These are phyloP conservation scores for Chaetoceros tenuissimus DNA, from an alignment of 108 stramenopile species.

Conservation along the genomic window DNA sequence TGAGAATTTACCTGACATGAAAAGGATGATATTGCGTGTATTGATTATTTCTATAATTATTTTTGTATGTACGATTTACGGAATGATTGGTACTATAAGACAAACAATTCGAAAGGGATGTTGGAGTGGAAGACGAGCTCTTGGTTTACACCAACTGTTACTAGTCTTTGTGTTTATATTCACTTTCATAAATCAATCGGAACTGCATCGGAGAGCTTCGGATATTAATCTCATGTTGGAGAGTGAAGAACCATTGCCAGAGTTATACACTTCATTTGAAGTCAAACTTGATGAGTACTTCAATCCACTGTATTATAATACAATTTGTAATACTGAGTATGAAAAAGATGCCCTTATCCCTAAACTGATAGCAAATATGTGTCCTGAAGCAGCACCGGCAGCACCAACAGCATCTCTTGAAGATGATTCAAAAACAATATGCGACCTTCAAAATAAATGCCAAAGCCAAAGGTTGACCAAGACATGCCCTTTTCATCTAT, in stretches of 20 bases:
- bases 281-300: slow-evolving; percentile 8
- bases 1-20: too few relatives aligned
- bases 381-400: too few relatives aligned
- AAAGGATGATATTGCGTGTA: too few relatives aligned
- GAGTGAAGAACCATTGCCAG: slow-evolving; percentile 6
- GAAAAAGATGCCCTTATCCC: too few relatives aligned
- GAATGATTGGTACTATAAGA: slow-evolving; percentile 19
- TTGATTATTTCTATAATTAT: background rate
- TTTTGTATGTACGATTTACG: background rate
- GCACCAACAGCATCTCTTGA: too few relatives aligned
- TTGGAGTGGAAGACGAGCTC: slow-evolving; percentile 22
- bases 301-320: slow-evolving; percentile 26
- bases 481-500: slow-evolving; percentile 26
- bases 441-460: slow-evolving; percentile 20
- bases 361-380: too few relatives aligned
- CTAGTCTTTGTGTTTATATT: slow-evolving; percentile 14
- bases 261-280: slow-evolving; percentile 30
- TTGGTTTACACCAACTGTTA: slow-evolving; percentile 16
- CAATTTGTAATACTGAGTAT: too few relatives aligned
- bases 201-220: slow-evolving; percentile 8
- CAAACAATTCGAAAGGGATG: slow-evolving; percentile 21
- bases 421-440: too few relatives aligned
- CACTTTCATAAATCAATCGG: slow-evolving; percentile 12
- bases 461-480: slow-evolving; percentile 1
- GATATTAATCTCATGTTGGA: slow-evolving; percentile 15